These are phyloP conservation scores for Sabuloglossum arenarium DNA, from an alignment of 495 filamentous ascomycete species.

Conservation along the genomic window DNA sequence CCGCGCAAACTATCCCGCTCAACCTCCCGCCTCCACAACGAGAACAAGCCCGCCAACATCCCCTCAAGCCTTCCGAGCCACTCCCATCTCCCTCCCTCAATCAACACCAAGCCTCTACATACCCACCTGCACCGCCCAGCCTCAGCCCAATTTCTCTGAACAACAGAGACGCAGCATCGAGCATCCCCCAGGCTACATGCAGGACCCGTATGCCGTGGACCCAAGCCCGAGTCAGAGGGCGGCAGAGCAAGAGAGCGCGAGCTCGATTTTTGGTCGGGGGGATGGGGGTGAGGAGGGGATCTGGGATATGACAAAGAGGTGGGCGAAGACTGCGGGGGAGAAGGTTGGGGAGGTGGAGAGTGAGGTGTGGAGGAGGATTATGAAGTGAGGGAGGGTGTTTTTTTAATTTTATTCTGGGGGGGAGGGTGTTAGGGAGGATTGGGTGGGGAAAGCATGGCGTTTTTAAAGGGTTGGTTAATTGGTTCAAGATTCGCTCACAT, in stretches of 20 bases:
- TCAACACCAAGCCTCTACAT: no score
- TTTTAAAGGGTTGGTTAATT: not conserved
- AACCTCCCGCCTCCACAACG: slow-evolving; percentile 11
- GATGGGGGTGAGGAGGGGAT: slow-evolving; percentile 16
- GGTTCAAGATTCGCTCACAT: no score
- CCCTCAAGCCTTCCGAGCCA: not conserved
- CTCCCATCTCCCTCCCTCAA: not conserved
- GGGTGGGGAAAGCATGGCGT: no score
- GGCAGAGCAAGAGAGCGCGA: not conserved
- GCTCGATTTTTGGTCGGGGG: slow-evolving; percentile 19
- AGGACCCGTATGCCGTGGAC: slow-evolving; percentile 30
- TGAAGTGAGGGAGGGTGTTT: not conserved
- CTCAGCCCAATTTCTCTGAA: no score
- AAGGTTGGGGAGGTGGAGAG: slow-evolving; percentile 41
- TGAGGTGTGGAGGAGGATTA: slow-evolving; percentile 42
- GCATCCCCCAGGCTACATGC: slow-evolving; percentile 31
- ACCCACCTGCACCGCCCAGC: not conserved
- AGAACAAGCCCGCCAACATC: not conserved
- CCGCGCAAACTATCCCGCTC: slow-evolving; percentile 4
- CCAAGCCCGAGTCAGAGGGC: slow-evolving; percentile 12
- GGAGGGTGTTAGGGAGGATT: no score
- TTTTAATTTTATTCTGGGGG: no score
- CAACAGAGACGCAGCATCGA: slow-evolving; percentile 22
- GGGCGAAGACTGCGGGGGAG: slow-evolving; percentile 36
- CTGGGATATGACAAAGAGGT: slow-evolving; percentile 34